Conservation (phyloP, 2,329 filamentous ascomycete species). For the Fusarium phyllophilum region DNA sequence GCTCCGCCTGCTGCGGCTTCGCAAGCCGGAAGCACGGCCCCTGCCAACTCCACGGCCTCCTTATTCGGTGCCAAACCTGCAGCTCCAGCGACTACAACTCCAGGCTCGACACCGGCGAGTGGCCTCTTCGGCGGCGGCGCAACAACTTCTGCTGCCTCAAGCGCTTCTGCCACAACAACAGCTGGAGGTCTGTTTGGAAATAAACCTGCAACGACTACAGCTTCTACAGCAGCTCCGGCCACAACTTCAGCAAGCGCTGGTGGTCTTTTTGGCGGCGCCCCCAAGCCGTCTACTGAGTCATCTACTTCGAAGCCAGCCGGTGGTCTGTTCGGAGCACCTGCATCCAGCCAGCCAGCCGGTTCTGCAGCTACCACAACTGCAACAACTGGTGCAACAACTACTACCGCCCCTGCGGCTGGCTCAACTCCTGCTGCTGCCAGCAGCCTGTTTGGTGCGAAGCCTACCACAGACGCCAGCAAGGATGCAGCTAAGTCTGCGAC, state of each 20-base stretch:
- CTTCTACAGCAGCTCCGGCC: conserved; percentile 45
- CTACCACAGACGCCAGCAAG: conserved; percentile 44
- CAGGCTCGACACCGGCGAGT: conserved; percentile 49
- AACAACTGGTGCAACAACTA: conserved; percentile 29
- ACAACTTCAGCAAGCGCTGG: conserved; percentile 39
- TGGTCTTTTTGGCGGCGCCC: conserved; percentile 39
- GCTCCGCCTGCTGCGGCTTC: conserved; percentile 29
- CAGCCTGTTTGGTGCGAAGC: conserved; percentile 50
- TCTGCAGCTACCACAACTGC: conserved; percentile 43
- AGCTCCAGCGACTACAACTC: conserved; percentile 46
- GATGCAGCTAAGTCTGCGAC: conserved; percentile 46
- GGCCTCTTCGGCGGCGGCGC: conserved; percentile 50
- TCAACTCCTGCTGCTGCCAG: conserved; percentile 47
- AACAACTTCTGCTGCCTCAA: conserved; percentile 43
- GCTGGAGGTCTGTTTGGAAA: conserved; percentile 48
- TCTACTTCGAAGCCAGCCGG: conserved; percentile 38
- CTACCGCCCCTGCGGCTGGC: conserved; percentile 44
- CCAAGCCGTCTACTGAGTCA: conserved; percentile 37
- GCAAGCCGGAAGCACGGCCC: conserved; percentile 36
- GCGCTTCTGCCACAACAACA: conserved; percentile 44
- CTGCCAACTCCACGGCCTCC: conserved; percentile 37
- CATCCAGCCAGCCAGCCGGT: conserved; percentile 32
- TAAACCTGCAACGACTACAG: conserved; percentile 44
- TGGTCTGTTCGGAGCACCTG: conserved; percentile 42
- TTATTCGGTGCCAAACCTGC: conserved; percentile 57